These are phyloP conservation scores for Aspergillus pseudoglaucus DNA, from an alignment of 2,329 filamentous ascomycete genomes.

Conservation along the genomic window DNA sequence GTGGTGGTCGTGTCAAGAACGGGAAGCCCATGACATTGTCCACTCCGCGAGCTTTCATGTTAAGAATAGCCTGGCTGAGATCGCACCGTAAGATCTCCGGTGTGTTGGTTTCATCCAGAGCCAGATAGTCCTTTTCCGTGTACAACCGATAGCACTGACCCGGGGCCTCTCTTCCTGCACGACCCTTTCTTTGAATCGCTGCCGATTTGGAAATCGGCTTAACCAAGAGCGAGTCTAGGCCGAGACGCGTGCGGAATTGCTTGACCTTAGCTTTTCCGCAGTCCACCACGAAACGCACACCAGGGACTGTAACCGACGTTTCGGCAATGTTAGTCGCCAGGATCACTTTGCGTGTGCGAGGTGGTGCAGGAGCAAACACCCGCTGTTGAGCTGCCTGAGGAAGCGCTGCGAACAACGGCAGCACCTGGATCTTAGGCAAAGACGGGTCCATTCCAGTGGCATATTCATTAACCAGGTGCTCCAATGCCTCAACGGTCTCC, in stretches of 20 bases:
- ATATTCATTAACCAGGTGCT: constrained; percentile 75
- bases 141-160: constrained; percentile 89
- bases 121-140: constrained; percentile 67
- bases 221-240: constrained; percentile 81
- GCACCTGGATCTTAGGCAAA: constrained; percentile 61
- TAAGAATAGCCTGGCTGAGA: constrained; percentile 75
- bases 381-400: constrained; percentile 79
- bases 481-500: constrained; percentile 79
- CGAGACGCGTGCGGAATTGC: constrained; percentile 75
- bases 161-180: constrained; percentile 84
- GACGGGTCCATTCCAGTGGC: constrained; percentile 64
- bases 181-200: constrained; percentile 82
- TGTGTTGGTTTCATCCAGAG: constrained; percentile 64
- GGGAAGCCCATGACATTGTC: constrained; percentile 76
- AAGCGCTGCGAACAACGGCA: constrained; percentile 84
- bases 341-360: constrained; percentile 78
- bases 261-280: constrained; percentile 92
- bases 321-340: constrained; percentile 97
- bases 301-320: constrained; percentile 91
- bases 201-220: constrained; percentile 92
- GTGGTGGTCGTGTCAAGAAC: constrained; percentile 72
- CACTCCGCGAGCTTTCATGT: constrained; percentile 88
- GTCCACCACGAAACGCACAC: constrained; percentile 86
- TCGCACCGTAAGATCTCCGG: constrained; percentile 92
- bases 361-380: constrained; percentile 70